phyloP scores from a whole-genome alignment of 1,139 yeast genomes.

The Zhuliangozyma blackwelliae region DNA sequence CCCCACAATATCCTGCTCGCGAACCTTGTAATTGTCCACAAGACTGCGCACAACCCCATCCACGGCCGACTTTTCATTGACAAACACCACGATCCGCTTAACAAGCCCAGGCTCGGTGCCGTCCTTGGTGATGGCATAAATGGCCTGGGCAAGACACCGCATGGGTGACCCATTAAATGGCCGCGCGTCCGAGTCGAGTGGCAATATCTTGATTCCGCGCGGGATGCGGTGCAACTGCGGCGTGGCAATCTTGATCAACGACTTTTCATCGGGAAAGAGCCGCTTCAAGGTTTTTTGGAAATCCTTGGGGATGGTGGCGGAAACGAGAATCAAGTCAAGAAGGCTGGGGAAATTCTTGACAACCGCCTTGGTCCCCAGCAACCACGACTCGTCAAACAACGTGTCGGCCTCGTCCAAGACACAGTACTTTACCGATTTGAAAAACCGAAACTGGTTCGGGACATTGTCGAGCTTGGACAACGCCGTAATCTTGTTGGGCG shows the following conservation, averaged over 20 bases:
- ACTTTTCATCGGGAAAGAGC: slow-evolving; percentile 57
- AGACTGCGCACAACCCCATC: slow-evolving; percentile 53
- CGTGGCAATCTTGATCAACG: slow-evolving; percentile 61
- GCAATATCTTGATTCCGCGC: slow-evolving; percentile 61
- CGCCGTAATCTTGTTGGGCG: slow-evolving; percentile 66
- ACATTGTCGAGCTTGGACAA: slow-evolving; percentile 42
- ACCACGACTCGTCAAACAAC: slow-evolving; percentile 78
- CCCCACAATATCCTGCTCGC: slow-evolving; percentile 44
- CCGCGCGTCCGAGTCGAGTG: slow-evolving; percentile 67
- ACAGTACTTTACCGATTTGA: slow-evolving; percentile 50
- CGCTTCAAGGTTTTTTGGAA: slow-evolving; percentile 61
- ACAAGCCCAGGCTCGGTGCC: slow-evolving; percentile 74
- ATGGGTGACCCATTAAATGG: slow-evolving; percentile 83
- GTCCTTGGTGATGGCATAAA: slow-evolving; percentile 81
- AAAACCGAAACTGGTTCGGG: slow-evolving; percentile 44
- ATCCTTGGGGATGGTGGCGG: slow-evolving; percentile 85
- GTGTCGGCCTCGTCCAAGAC: slow-evolving; percentile 97
- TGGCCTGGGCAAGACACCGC: slow-evolving; percentile 81
- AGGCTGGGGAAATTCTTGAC: slow-evolving; percentile 52
- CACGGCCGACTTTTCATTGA: slow-evolving; percentile 69
- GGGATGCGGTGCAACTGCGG: slow-evolving; percentile 84
- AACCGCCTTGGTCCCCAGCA: slow-evolving; percentile 59
- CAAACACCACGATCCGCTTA: slow-evolving; percentile 83
- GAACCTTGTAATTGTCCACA: slow-evolving; percentile 50
- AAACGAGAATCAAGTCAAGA: slow-evolving; percentile 67